phyloP scores from a whole-genome alignment of 2,329 filamentous ascomycete species.

The Ophiosphaerella korrae region DNA sequence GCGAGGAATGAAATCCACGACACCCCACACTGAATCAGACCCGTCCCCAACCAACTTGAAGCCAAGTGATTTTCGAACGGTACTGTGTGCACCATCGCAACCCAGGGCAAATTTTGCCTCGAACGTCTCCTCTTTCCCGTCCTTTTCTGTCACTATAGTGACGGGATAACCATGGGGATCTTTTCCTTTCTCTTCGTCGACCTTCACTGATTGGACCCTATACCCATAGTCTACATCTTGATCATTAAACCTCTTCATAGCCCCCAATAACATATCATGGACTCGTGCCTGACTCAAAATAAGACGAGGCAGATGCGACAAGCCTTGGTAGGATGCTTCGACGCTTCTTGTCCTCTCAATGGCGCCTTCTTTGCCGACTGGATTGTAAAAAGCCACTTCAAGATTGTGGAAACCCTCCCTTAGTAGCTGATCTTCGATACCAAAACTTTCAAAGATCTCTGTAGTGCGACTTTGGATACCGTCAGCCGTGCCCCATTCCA shows the following conservation, averaged over 20 bases:
- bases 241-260: neutral
- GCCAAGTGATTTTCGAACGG: slow-evolving; percentile 47
- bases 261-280: neutral
- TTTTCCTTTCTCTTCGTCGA: neutral
- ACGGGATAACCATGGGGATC: neutral
- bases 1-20: slow-evolving; percentile 52
- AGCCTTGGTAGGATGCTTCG: neutral
- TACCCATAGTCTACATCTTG: slow-evolving; percentile 1
- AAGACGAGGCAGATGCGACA: neutral
- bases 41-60: slow-evolving; percentile 62
- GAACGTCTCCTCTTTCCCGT: neutral
- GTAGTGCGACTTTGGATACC: neutral
- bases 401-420: neutral
- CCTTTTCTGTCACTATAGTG: neutral
- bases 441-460: slow-evolving; percentile 3
- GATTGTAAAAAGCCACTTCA: neutral
- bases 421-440: slow-evolving; percentile 1
- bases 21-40: slow-evolving; percentile 58
- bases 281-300: slow-evolving; percentile 1
- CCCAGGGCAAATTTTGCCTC: slow-evolving; percentile 1
- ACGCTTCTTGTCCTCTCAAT: slow-evolving; percentile 1
- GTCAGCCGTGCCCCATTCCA: neutral
- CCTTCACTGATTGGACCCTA: neutral
- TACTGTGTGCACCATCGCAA: slow-evolving; percentile 1
- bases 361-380: neutral